These are phyloP conservation scores for Erysimum cheiri DNA, from an alignment of 441 rosid species.

Conservation along the genomic window DNA sequence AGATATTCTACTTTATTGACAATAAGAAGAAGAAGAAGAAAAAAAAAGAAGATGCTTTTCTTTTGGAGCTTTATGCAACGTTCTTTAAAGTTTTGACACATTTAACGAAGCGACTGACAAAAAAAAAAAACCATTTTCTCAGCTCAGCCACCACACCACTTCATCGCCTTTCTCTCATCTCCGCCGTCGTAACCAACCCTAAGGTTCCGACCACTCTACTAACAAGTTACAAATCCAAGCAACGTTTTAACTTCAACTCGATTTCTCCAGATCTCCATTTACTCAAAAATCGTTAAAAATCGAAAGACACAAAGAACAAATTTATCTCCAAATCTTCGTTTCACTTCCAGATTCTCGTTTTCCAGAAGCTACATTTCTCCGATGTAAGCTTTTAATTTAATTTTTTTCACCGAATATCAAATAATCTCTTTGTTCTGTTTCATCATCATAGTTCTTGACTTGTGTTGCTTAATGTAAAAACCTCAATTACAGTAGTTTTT, in stretches of 20 bases:
- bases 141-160: neutral
- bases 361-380: slow-evolving; percentile 41
- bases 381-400: slow-evolving; percentile 38
- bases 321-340: slow-evolving; percentile 12
- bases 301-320: neutral
- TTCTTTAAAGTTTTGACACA: slow-evolving; percentile 36
- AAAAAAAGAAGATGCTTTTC: slow-evolving; percentile 36
- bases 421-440: neutral
- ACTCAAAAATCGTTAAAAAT: neutral
- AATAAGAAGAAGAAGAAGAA: neutral
- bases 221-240: neutral
- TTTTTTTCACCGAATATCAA: neutral
- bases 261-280: slow-evolving; percentile 32
- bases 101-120: slow-evolving; percentile 15
- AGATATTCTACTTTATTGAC: slow-evolving; percentile 1
- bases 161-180: slow-evolving; percentile 1
- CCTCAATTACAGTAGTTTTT: neutral
- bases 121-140: slow-evolving; percentile 7
- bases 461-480: neutral
- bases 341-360: slow-evolving; percentile 20
- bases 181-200: slow-evolving; percentile 31
- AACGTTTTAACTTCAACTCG: neutral
- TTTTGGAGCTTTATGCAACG: slow-evolving; percentile 39
- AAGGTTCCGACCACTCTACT: slow-evolving; percentile 28
- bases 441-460: neutral